Percentiles rank a stretch among this genome's conserved stretches.
Evolutionary conservation across 495 filamentous ascomycete genomes (phyloP).

Genomic region (Pyronema omphalodes): DNA sequence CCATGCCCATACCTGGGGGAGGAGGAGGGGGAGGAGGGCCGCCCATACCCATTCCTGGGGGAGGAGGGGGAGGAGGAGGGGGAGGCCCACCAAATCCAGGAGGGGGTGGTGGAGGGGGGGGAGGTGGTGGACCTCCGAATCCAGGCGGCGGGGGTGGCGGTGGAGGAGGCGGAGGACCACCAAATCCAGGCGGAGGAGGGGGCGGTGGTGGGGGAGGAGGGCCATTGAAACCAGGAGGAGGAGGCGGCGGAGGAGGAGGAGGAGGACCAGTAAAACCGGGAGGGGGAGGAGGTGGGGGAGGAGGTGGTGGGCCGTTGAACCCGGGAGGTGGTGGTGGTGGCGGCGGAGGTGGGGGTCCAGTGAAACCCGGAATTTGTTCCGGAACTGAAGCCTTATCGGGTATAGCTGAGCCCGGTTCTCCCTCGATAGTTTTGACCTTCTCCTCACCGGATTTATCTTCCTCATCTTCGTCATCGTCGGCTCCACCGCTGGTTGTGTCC

Average conservation of each 20-base stretch:
- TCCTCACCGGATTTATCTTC: constrained; percentile 4
- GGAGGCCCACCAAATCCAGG: constrained; percentile 26
- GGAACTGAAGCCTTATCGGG: constrained; percentile 1
- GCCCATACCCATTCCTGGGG: constrained; percentile 10
- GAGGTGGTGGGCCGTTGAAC: constrained; percentile 22
- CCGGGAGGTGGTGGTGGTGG: constrained; percentile 26
- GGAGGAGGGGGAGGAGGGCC: constrained; percentile 12
- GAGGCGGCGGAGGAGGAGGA: constrained; percentile 30
- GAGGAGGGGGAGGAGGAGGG: constrained; percentile 11
- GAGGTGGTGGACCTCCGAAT: constrained; percentile 6
- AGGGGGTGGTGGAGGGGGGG: constrained; percentile 33
- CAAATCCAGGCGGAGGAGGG: constrained; percentile 28
- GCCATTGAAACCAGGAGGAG: constrained; percentile 32
- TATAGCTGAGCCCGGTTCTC: constrained; percentile 28
- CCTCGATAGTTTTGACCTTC: constrained; percentile 33
- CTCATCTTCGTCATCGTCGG: constrained; percentile 45
- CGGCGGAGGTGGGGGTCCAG: constrained; percentile 31
- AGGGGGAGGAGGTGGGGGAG: constrained; percentile 22
- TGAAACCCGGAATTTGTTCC: constrained; percentile 20
- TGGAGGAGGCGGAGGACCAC: constrained; percentile 29
- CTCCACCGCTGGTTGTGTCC: constrained; percentile 45
- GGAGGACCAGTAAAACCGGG: constrained; percentile 25
- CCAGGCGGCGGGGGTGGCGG: constrained; percentile 39
- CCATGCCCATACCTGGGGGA: constrained; percentile 7
- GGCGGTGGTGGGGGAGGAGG: constrained; percentile 39